These are phyloP conservation scores for Phellopilus nigrolimitatus DNA, from an alignment of 1,284 basidiomycete genomes.

Conservation along the genomic window DNA sequence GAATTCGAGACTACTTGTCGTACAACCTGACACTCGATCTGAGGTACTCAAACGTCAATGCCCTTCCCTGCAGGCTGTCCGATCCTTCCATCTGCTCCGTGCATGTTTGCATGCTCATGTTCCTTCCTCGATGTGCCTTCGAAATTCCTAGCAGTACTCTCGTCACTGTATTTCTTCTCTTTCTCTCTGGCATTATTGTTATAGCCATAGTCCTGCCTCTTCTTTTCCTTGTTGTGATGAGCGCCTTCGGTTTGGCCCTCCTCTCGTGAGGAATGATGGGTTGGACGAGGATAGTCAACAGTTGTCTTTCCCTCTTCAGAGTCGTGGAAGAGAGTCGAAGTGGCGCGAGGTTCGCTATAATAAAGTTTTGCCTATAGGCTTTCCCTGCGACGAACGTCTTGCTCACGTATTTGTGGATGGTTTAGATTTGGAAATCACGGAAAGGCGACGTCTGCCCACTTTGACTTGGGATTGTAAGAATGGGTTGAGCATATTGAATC, in stretches of 20 bases:
- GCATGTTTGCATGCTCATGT: constrained; percentile 15
- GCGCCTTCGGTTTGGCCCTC: constrained; percentile 31
- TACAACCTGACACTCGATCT: not conserved
- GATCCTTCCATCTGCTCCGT: constrained; percentile 48
- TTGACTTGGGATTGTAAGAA: constrained; percentile 42
- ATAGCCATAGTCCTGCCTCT: constrained; percentile 36
- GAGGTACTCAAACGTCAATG: constrained; percentile 33
- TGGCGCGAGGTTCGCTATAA: constrained; percentile 29
- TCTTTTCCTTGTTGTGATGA: constrained; percentile 55
- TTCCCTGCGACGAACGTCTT: not conserved
- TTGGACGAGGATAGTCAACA: constrained; percentile 60
- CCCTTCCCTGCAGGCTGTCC: constrained; percentile 52
- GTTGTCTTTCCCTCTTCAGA: constrained; percentile 29
- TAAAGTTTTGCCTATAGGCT: constrained; percentile 4
- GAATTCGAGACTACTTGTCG: not conserved
- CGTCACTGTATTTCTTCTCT: constrained; percentile 34
- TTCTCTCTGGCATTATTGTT: constrained; percentile 44
- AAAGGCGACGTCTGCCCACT: constrained; percentile 60
- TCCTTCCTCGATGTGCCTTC: constrained; percentile 30
- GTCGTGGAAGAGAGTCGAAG: constrained; percentile 25
- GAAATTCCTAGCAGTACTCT: constrained; percentile 45
- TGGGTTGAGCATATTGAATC: not conserved
- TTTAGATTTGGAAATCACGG: constrained; percentile 40
- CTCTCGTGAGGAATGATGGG: constrained; percentile 37
- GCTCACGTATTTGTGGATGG: constrained; percentile 37